Base-by-base conservation (phyloP, 2,329 filamentous ascomycete genomes). In the Raffaelea ambrosiae region DNA sequence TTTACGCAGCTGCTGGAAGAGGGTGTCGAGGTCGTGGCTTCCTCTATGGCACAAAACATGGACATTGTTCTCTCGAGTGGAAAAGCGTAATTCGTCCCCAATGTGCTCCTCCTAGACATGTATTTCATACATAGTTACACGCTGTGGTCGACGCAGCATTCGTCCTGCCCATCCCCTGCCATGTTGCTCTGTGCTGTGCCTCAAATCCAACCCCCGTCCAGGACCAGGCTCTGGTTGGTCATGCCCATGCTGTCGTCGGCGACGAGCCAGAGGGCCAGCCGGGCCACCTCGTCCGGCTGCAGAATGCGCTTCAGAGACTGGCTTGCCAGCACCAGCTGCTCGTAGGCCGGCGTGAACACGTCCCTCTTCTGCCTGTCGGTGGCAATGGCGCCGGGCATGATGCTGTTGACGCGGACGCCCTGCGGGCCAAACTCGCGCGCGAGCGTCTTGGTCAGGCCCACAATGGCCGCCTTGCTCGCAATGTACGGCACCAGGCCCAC, bases 321-420 rank as follows among this genome's bases (percentile, higher is more conserved):
- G 1, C 59, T 59, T 1, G 56, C 56, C 53, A 72, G 54, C 4
- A 71, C 65, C 39, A 58, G 55, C 7, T 55, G 57, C 26, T 59
- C 61, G 53, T 55, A 68, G 55, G 70, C 69, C 0, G 63, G 60
- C 23, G 69, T 74, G 31, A 72, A 52, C 14, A 74, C 62, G 49
- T 69, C 65, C 1, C 65, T 57, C 31, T 63, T 63, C 63, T 72
- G 69, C 4, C 68, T 58, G 60, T 67, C 58, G 7, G 71, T 74
- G 1, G 67, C 69, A 29, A 74, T 69, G 2, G 68, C 61, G 0
- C 71, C 70, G 0, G 72, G 72, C 67, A 74, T 70, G 26, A 76
- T 66, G 48, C 68, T 72, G 46, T 75, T 75, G 5, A 74, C 65
- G 0, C 71, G 52, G 18, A 70, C 59, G 2, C 63, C 63, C n/a